A percentile compares a stretch with the other conserved stretches of the same genome.
These are phyloP conservation scores for Scedosporium aurantiacum DNA, from an alignment of 2,329 filamentous ascomycete species.

Conservation along the genomic window DNA sequence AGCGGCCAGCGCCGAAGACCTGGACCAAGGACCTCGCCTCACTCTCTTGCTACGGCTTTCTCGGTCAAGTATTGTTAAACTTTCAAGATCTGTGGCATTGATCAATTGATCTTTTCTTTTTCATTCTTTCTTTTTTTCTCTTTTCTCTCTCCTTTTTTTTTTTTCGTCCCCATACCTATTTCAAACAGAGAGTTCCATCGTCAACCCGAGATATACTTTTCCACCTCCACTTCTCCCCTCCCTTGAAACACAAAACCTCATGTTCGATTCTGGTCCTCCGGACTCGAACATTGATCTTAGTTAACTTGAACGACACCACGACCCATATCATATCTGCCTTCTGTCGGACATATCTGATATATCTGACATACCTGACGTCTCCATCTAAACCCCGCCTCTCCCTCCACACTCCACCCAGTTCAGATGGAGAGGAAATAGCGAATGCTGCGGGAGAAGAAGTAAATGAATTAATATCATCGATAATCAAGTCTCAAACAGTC, in stretches of 20 bases:
- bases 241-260: background rate
- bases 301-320: background rate
- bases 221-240: background rate
- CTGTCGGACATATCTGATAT: background rate
- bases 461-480: background rate
- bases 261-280: background rate
- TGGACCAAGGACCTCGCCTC: background rate
- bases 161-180: background rate
- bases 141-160: background rate
- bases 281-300: background rate
- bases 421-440: background rate
- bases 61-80: constrained; percentile 3
- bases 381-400: background rate
- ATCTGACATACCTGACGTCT: background rate
- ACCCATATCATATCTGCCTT: background rate
- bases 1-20: background rate
- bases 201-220: background rate
- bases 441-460: background rate
- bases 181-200: background rate
- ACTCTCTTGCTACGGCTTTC: constrained; percentile 1
- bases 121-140: background rate
- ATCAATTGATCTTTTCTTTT: background rate
- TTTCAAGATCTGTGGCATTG: background rate
- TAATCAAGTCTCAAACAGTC: background rate
- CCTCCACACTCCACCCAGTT: background rate